phyloP scores from a whole-genome alignment of 768 basidiomycete genomes.

The Rubroboletus satanas region DNA sequence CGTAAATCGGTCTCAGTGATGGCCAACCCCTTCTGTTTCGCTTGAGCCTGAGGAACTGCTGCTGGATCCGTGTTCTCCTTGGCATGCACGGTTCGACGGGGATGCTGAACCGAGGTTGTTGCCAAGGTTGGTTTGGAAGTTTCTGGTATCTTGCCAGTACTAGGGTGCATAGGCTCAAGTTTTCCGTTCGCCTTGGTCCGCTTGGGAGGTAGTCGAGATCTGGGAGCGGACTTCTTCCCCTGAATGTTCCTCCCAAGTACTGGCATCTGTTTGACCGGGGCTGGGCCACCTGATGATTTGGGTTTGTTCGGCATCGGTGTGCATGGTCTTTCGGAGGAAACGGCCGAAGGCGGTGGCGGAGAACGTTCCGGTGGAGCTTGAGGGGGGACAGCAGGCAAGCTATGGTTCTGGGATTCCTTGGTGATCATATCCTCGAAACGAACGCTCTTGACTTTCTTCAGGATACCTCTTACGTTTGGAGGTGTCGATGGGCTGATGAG shows the following conservation, averaged over 20 bases:
- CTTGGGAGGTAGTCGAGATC: slow-evolving; percentile 14
- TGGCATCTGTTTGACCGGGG: not conserved
- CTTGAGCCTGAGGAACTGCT: slow-evolving; percentile 1
- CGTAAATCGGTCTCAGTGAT: slow-evolving; percentile 18
- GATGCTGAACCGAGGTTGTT: slow-evolving; percentile 11
- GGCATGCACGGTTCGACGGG: slow-evolving; percentile 8
- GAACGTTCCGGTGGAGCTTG: not conserved
- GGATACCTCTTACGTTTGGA: slow-evolving; percentile 33
- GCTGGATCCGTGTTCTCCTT: slow-evolving; percentile 14
- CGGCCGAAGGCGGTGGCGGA: slow-evolving; percentile 5
- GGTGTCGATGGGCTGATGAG: slow-evolving; percentile 27
- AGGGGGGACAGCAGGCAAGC: not conserved
- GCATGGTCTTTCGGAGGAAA: slow-evolving; percentile 7
- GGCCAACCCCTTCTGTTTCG: slow-evolving; percentile 13
- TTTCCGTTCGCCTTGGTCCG: slow-evolving; percentile 11
- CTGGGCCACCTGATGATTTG: not conserved
- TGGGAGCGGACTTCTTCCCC: slow-evolving; percentile 10
- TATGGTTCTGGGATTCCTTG: slow-evolving; percentile 1
- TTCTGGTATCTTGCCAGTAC: not conserved
- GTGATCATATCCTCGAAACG: slow-evolving; percentile 31
- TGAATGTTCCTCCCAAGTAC: slow-evolving; percentile 1
- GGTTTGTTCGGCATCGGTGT: slow-evolving; percentile 7
- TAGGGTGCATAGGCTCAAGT: not conserved
- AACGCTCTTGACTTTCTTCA: slow-evolving; percentile 40
- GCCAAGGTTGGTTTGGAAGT: slow-evolving; percentile 2